Base-by-base conservation (phyloP, 2,329 filamentous ascomycete genomes). In the Cladosporium sp. region DNA sequence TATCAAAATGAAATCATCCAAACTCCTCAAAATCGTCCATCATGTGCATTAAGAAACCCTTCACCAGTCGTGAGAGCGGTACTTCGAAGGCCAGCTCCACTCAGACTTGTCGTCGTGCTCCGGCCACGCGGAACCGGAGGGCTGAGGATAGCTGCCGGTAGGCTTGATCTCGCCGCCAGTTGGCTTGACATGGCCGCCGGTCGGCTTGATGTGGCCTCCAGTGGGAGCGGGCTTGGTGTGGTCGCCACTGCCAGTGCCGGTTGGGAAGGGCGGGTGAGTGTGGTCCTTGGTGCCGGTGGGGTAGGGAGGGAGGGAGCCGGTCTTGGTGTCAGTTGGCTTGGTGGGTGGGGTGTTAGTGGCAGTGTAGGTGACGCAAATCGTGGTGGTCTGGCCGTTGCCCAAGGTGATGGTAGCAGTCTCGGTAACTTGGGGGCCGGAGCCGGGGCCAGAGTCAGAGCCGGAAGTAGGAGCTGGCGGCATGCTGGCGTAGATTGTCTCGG, bases 381-480 rank as follows among this genome's bases (percentile, higher is more conserved):
- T 51, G 15, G 48, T 51, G 9, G 40, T 51, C 9, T 51, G 41
- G 13, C 48, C 48, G 34, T 44, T 51, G 30, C 48, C 48, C 19
- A 43, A 36, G 34, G 48, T 51, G 48, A 51, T 51, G 13, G 48
- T 51, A 6, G 48, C 48, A 8, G 48, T 51, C 32, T 51, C 48
- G 13, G 48, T 51, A 20, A 39, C 39, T 15, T 29, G 22, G 9
- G 20, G 9, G 22, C 20, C 20, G 32, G 17, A 32, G 6, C 19
- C 42, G 13, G 29, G 19, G n/a, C 39, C 47, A 11, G 47, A 39
- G 22, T 24, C 47, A 15, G 39, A 38, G 41, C 18, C 18, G 3
- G 40, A 22, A 18, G 48, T 51, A 13, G 48, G 48, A 22, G 18
- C 30, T 5, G 48, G 29, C 3, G 48, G 40, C 48, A 44, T 44